Evolutionary conservation across 805 yeast genomes (phyloP), one percentile per base, ranked within the genome.

Genomic region (Schizosaccharomyces octosporus): DNA sequence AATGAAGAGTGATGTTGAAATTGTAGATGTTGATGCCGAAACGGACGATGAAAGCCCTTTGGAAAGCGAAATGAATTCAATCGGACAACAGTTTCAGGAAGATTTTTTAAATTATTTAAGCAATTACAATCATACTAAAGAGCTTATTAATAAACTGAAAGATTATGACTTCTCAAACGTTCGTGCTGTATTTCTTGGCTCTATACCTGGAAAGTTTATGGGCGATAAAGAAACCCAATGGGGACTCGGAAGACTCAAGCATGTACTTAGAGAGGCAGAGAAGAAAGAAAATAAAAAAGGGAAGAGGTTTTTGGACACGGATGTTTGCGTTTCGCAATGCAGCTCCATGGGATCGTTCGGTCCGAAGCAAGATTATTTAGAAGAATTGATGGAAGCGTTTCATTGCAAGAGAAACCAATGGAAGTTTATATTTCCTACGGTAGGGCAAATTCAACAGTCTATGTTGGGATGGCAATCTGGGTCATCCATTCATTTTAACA

Each of bases 381-480:
- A 21, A 11, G 57, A 51, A 29, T 29, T 24, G 11, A 51, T 29
- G 36, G 36, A 51, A 17, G 57, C 36, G 11, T 51, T 51, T 24
- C 17, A 17, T 24, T 51, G 57, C 17, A 17, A 27, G 19, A 21
- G 31, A 9, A 29, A 17, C 5, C 31, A 51, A 19, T 51, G 57
- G 57, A 31, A 41, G n/a, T 43, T 61, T 32, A 45, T 61, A 1
- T 61, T 59, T 51, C 62, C 62, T 39, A 61, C 62, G 11, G 61
- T 41, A 0, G 63, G 68, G 1, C 75, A 78, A 32, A 69, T 80
- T 2, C 67, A 72, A 0, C 57, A 66, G 7, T 74, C 78, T 42
- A 68, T 70, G 57, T 69, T 76, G 48, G 84, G 84, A 2, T 74
- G 71, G 64, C 67, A 64, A 1, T 73, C 81, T 1, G 85, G 84